A percentile compares a stretch with the other conserved stretches of the same genome.
These are phyloP conservation scores for Sanghuangporus baumii DNA, from an alignment of 1,284 basidiomycete genomes.

Conservation along the genomic window DNA sequence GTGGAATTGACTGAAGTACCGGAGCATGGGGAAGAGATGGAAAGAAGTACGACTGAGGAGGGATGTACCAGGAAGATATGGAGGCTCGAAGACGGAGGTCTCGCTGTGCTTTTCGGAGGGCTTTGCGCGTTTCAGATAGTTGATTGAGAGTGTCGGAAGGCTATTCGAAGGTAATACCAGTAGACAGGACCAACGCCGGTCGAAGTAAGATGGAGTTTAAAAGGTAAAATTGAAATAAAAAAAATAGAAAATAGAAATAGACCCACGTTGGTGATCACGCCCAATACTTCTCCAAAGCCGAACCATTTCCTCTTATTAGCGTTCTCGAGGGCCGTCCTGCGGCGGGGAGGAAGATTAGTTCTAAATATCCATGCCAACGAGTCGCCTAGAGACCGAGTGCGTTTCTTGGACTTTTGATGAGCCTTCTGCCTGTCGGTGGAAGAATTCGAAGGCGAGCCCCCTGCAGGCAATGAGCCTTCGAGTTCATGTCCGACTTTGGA, in stretches of 20 bases:
- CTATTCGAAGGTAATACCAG: conserved; percentile 30
- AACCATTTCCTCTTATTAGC: conserved; percentile 67
- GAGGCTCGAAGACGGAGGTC: conserved; percentile 55
- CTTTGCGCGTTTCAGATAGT: conserved; percentile 66
- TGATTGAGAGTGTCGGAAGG: conserved; percentile 73
- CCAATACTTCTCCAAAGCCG: conserved; percentile 71
- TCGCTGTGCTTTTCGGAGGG: conserved; percentile 73
- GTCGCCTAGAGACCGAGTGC: neutral
- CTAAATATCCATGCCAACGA: conserved; percentile 52
- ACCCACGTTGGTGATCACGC: conserved; percentile 69
- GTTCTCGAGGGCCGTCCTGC: conserved; percentile 54
- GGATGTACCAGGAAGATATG: conserved; percentile 65
- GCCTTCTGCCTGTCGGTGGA: neutral
- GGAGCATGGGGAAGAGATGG: conserved; percentile 48
- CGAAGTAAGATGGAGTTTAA: neutral
- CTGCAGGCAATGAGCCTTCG: neutral
- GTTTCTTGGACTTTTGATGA: neutral
- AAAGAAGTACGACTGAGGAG: conserved; percentile 44
- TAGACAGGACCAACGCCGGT: neutral
- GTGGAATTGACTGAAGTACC: neutral
- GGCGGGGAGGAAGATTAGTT: conserved; percentile 60
- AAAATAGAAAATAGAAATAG: neutral
- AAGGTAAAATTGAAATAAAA: neutral
- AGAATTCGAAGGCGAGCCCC: neutral
- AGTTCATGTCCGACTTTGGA: neutral